Evolutionary conservation across 352 stramenopile species (phyloP), one percentile per base, ranked within the genome.

Genomic region (Thraustotheca clavata): DNA sequence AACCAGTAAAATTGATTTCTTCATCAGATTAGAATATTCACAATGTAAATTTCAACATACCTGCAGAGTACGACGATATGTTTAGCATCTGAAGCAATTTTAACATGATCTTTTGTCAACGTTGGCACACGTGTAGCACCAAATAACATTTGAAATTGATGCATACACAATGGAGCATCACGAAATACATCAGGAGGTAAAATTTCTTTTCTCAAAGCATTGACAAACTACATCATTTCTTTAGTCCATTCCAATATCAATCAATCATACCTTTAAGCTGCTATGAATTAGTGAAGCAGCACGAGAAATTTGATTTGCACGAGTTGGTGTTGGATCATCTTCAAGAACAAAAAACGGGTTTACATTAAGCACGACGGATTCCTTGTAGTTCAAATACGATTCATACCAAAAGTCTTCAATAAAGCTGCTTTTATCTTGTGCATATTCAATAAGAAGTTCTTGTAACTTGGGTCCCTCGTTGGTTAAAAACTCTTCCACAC

Each of bases 321-420:
- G 76, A 36, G 77, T 85, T 18, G 87, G 85, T 49, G 87, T 92
- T 41, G 87, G 81, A 69, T 96, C 87, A 70, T 94, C 85, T 61
- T 97, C 90, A 33, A 98, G 68, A 33, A 98, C 79, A 80, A 98
- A 98, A 71, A 97, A 98, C 31, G 95, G 93, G 72, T 98, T 98
- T 22, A 98, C 80, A 70, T 98, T 98, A 47, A 98, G 79, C 55
- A 98, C 92, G 11, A 98, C 88, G 8, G 80, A 92, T 46, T 73
- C 87, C 72, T 96, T 86, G 49, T 93, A 88, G 68, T 91, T 94
- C 6, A 98, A 72, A 71, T 98, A 98, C 32, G 89, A 83, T 62
- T 98, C 95, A 68, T 93, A 95, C 94, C 95, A 98, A 73, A 98
- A 98, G 70, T 97, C 92, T 59, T 93, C 84, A 49, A 93, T 93